Evolutionary conservation across 1,284 basidiomycete species (phyloP).

Genomic region (Cryptococcus sp.): DNA sequence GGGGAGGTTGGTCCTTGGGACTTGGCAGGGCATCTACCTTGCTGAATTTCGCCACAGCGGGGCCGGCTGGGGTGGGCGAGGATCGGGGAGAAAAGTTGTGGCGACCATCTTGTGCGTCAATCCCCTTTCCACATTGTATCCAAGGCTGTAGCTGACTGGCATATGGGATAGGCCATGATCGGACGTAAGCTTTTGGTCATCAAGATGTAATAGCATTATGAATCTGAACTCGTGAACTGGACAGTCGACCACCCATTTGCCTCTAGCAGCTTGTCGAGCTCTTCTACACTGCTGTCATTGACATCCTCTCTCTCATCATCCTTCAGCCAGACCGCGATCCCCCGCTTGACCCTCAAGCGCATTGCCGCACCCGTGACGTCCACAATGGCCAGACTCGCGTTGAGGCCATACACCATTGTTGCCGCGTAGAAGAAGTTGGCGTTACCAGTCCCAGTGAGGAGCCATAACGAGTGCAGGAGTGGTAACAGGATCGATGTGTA

Average conservation of each 20-base stretch:
- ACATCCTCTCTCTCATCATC: neutral
- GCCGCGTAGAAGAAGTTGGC: slow-evolving; percentile 98
- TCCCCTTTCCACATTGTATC: too few relatives aligned
- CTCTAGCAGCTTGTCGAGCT: slow-evolving; percentile 11
- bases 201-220: slow-evolving; percentile 1
- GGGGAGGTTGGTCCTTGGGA: slow-evolving; percentile 75
- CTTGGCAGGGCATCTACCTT: slow-evolving; percentile 69
- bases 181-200: neutral
- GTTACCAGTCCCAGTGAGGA: slow-evolving; percentile 87
- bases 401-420: slow-evolving; percentile 87
- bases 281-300: neutral
- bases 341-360: slow-evolving; percentile 20
- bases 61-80: slow-evolving; percentile 40
- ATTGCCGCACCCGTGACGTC: slow-evolving; percentile 78
- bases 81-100: slow-evolving; percentile 42
- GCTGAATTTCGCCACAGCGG: slow-evolving; percentile 43
- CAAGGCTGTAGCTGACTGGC: neutral
- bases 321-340: neutral
- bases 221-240: slow-evolving; percentile 13
- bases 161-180: neutral
- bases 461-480: slow-evolving; percentile 88
- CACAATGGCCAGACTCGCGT: slow-evolving; percentile 74
- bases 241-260: slow-evolving; percentile 18
- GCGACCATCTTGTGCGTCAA: slow-evolving; percentile 39
- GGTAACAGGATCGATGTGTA: slow-evolving; percentile 85